Conservation (phyloP, 2,329 filamentous ascomycete species). For the Fusarium concolor region DNA sequence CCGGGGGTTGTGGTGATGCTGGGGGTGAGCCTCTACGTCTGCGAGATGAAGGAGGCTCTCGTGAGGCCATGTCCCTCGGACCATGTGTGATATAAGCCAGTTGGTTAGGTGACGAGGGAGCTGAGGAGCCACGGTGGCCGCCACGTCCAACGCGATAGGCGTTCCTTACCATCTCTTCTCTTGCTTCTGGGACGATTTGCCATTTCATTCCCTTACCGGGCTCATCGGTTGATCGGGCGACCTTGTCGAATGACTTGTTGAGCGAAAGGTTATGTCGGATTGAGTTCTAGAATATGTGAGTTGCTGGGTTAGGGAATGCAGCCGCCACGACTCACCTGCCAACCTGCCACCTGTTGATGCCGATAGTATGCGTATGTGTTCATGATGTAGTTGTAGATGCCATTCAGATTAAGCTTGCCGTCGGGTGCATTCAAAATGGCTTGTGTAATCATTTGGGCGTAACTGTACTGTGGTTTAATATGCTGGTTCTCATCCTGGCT, state of each 20-base stretch:
- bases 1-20: constrained; percentile 66
- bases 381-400: constrained; percentile 95
- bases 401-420: constrained; percentile 88
- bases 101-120: constrained; percentile 74
- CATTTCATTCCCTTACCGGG: constrained; percentile 99
- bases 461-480: constrained; percentile 95
- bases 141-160: constrained; percentile 70
- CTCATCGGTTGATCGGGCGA: constrained; percentile 91
- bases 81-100: constrained; percentile 71
- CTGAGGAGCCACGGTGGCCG: constrained; percentile 75
- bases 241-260: constrained; percentile 94
- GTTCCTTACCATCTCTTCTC: constrained; percentile 88
- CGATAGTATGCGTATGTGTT: constrained; percentile 94
- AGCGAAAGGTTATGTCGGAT: constrained; percentile 96
- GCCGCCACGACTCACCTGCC: constrained; percentile 75
- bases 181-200: constrained; percentile 87
- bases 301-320: not conserved
- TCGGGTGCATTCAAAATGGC: constrained; percentile 89
- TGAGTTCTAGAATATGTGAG: constrained; percentile 73
- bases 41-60: constrained; percentile 63
- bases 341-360: constrained; percentile 79
- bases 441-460: constrained; percentile 96
- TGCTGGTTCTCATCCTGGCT: constrained; percentile 87
- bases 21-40: constrained; percentile 68
- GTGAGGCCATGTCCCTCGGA: constrained; percentile 65